A percentile compares a stretch with the other conserved stretches of the same genome.
phyloP scores from a whole-genome alignment of 768 basidiomycete genomes.

The Phylloporus scabripes region DNA sequence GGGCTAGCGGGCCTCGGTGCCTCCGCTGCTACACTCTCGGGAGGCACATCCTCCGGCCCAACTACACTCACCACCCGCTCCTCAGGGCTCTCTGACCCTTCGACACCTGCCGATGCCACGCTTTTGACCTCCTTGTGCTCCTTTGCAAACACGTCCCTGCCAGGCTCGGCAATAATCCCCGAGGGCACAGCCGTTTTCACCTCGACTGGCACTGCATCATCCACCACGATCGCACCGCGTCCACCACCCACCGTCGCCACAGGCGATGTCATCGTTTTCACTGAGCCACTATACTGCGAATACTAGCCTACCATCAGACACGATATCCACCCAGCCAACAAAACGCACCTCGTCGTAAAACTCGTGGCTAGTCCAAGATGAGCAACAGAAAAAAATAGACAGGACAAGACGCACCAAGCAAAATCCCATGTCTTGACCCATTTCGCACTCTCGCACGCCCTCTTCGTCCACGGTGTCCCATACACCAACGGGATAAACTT shows the following conservation, averaged over 20 bases:
- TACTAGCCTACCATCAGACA: constrained; percentile 37
- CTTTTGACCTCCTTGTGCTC: constrained; percentile 48
- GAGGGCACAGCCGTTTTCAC: constrained; percentile 37
- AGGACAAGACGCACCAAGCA: constrained; percentile 52
- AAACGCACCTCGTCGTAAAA: constrained; percentile 59
- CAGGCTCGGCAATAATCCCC: constrained; percentile 63
- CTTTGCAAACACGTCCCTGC: constrained; percentile 65
- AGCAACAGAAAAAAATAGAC: neutral
- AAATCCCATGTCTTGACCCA: constrained; percentile 98
- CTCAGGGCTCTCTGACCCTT: constrained; percentile 3
- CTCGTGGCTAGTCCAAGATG: constrained; percentile 45
- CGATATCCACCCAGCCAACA: neutral
- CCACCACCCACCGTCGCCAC: constrained; percentile 51
- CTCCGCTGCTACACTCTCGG: neutral
- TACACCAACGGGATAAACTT: constrained; percentile 81
- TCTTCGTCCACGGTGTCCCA: constrained; percentile 82
- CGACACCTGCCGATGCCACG: constrained; percentile 2
- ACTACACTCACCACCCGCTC: constrained; percentile 36
- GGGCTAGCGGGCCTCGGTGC: constrained; percentile 35
- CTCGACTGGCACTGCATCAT: constrained; percentile 29
- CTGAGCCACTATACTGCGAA: constrained; percentile 32
- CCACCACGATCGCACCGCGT: constrained; percentile 49
- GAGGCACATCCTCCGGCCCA: neutral
- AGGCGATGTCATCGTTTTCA: constrained; percentile 35
- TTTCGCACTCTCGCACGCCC: constrained; percentile 65